phyloP scores from a whole-genome alignment of 305 asterid genomes.

The Stenogyne calaminthoides region DNA sequence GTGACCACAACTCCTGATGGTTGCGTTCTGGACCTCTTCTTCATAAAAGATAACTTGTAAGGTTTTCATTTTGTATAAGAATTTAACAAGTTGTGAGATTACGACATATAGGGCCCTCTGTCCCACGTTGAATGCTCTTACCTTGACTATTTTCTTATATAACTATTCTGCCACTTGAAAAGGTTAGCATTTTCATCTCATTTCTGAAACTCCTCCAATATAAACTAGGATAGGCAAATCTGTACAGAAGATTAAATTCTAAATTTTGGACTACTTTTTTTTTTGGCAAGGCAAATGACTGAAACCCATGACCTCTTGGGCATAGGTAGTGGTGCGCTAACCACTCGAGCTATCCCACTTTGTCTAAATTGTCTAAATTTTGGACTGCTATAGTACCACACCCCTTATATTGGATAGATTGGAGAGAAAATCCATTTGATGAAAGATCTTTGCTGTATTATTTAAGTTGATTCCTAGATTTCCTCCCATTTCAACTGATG shows the following conservation, averaged over 20 bases:
- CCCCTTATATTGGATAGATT: neutral
- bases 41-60: constrained; percentile 62
- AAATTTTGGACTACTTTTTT: neutral
- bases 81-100: constrained; percentile 9
- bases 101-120: neutral
- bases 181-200: neutral
- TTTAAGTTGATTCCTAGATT: neutral
- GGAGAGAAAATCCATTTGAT: neutral
- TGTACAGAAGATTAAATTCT: neutral
- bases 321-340: too few relatives aligned
- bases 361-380: neutral
- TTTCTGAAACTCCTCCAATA: neutral
- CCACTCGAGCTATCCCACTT: too few relatives aligned
- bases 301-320: too few relatives aligned
- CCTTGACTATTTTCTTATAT: neutral
- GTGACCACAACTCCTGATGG: constrained; percentile 86
- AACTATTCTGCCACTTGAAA: neutral
- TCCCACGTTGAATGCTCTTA: neutral
- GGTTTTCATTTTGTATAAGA: constrained; percentile 26
- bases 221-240: neutral
- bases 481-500: neutral
- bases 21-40: constrained; percentile 65
- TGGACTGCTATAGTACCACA: neutral
- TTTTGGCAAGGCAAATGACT: too few relatives aligned
- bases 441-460: neutral